A percentile compares a stretch with the other conserved stretches of the same genome.
These are phyloP conservation scores for Discostella pseudostelligera DNA, from an alignment of 108 stramenopile genomes.

Conservation along the genomic window DNA sequence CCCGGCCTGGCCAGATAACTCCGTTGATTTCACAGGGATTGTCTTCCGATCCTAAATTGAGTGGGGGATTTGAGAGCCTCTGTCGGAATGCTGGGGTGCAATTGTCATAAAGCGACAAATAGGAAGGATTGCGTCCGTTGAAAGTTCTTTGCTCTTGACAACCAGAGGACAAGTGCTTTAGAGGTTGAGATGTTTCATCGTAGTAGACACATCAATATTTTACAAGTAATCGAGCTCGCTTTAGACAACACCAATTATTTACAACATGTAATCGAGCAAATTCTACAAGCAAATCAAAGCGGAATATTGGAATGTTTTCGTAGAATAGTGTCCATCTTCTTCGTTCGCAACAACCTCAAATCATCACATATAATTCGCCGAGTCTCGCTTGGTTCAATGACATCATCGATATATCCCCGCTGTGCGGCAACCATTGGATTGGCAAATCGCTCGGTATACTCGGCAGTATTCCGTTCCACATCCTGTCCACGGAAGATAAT, in stretches of 20 bases:
- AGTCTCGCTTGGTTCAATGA: slow-evolving; percentile 94
- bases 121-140: not conserved
- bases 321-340: slow-evolving; percentile 75
- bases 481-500: slow-evolving; percentile 97
- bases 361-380: slow-evolving; percentile 91
- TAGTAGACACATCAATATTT: too few relatives aligned
- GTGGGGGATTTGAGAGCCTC: slow-evolving; percentile 58
- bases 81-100: slow-evolving; percentile 48
- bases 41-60: slow-evolving; percentile 61
- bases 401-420: slow-evolving; percentile 93
- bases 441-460: slow-evolving; percentile 91
- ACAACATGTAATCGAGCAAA: too few relatives aligned
- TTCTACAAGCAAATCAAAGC: slow-evolving; percentile 51
- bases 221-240: too few relatives aligned
- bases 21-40: slow-evolving; percentile 69
- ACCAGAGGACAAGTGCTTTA: too few relatives aligned
- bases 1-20: slow-evolving; percentile 57
- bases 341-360: slow-evolving; percentile 83
- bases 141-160: not conserved
- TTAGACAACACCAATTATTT: too few relatives aligned
- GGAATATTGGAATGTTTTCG: slow-evolving; percentile 98
- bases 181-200: too few relatives aligned
- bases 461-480: slow-evolving; percentile 88
- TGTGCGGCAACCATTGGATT: slow-evolving; percentile 97
- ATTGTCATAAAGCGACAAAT: slow-evolving; percentile 20